phyloP scores from a whole-genome alignment of 1,284 basidiomycete genomes.

The Cryptococcus maquisensis region DNA sequence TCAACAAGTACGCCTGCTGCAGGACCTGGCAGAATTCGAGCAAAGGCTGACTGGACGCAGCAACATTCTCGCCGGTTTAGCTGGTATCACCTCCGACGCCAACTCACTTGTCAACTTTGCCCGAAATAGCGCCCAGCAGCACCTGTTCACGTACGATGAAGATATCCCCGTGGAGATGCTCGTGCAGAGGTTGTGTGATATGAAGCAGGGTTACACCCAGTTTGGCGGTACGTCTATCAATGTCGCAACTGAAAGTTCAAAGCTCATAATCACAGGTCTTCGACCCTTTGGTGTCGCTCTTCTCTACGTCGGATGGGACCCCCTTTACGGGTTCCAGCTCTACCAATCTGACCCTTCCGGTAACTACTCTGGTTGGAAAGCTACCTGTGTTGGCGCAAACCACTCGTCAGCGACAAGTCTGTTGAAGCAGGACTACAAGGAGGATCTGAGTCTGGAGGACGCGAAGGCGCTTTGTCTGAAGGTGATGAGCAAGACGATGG shows the following conservation, averaged over 20 bases:
- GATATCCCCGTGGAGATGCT: conserved; percentile 97
- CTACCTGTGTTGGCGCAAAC: conserved; percentile 95
- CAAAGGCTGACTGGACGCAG: conserved; percentile 50
- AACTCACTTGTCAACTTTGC: conserved; percentile 97
- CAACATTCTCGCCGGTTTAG: conserved; percentile 92
- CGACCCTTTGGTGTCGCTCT: conserved; percentile 97
- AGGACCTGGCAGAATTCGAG: not conserved
- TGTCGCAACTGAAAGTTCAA: not conserved
- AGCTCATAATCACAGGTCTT: conserved; percentile 58
- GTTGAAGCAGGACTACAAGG: conserved; percentile 98
- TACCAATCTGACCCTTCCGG: conserved; percentile 98
- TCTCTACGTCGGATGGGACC: conserved; percentile 93
- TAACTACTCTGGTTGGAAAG: conserved; percentile 99
- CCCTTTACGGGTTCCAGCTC: conserved; percentile 92
- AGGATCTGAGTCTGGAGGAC: conserved; percentile 82
- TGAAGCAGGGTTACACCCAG: conserved; percentile 99
- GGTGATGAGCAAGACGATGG: conserved; percentile 99
- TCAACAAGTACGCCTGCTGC: conserved; percentile 60
- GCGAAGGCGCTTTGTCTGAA: conserved; percentile 87
- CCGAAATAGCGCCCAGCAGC: conserved; percentile 81
- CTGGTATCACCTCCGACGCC: conserved; percentile 93
- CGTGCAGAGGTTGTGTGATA: conserved; percentile 87
- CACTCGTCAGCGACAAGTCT: conserved; percentile 64
- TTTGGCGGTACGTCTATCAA: conserved; percentile 67
- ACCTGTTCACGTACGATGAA: conserved; percentile 87